Conservation (phyloP, 768 basidiomycete genomes). For the Termitomyces sp. region DNA sequence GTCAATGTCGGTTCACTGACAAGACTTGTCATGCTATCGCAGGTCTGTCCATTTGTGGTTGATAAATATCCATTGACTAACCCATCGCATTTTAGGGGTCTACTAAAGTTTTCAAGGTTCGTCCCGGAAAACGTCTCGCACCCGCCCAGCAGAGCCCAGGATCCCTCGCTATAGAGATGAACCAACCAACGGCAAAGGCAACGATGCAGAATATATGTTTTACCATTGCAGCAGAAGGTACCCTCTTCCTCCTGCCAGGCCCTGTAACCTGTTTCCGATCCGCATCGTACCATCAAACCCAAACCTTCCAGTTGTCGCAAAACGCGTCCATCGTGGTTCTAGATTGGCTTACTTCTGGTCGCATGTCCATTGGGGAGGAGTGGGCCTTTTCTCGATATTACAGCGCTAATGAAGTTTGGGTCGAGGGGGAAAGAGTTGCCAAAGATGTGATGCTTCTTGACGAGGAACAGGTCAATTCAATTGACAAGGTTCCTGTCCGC, state of each 20-base stretch:
- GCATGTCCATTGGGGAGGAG: constrained; percentile 77
- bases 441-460: constrained; percentile 80
- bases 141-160: constrained; percentile 19
- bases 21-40: constrained; percentile 73
- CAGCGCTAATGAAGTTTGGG: constrained; percentile 78
- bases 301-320: constrained; percentile 64
- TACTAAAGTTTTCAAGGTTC: constrained; percentile 90
- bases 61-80: background rate
- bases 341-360: constrained; percentile 91
- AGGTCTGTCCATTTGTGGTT: constrained; percentile 46
- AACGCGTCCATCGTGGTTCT: constrained; percentile 68
- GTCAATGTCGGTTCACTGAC: constrained; percentile 54
- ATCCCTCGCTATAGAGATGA: background rate
- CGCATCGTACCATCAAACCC: constrained; percentile 79
- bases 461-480: constrained; percentile 21
- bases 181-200: constrained; percentile 5
- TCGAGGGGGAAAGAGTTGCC: constrained; percentile 60
- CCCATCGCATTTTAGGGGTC: constrained; percentile 53
- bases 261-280: constrained; percentile 89
- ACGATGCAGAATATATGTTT: constrained; percentile 68
- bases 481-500: constrained; percentile 30
- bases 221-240: constrained; percentile 42
- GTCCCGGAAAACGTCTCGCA: constrained; percentile 56
- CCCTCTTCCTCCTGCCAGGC: constrained; percentile 82
- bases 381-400: constrained; percentile 87